Base-by-base conservation (phyloP, 176 grass and related monocot species). In the Musa schizocarpa region DNA sequence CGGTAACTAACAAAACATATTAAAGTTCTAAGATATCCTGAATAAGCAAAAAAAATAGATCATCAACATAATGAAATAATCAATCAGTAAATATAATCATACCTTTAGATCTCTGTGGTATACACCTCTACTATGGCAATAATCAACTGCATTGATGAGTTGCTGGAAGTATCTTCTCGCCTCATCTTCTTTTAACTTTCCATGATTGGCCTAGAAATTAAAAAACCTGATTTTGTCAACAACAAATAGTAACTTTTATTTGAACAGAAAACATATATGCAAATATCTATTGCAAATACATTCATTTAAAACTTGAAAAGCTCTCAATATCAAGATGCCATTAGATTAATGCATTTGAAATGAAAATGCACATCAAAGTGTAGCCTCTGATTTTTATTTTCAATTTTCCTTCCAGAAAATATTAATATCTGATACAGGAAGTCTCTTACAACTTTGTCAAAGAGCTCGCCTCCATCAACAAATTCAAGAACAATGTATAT, bases 401-500 rank as follows among this genome's bases (percentile, higher is more conserved):
- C 54, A 57, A 57, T 9, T 49, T 26, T 13, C 11, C 52, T 65
- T 25, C 12, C 63, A 34, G 26, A 34, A 68, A 11, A 34, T 16
- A 2, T 68, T 34, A 68, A 34, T 26, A 68, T 68, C 16, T 16
- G 11, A 29, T 1, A 76, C 3, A 62, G 20, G 52, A 14, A 64
- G 14, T 11, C 9, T 26, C 34, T 91, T 89, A 98, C 95, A 16
- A 98, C 94, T 80, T 91, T 98, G 78, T 98, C 95, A 56, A 98
- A 98, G 8, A 98, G 84, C 79, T 98, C 95, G 20, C 95, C 95
- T 86, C 95, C 95, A 24, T 94, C 84, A 19, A 91, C 95, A 81
- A 91, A 98, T 80, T 98, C 95, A 80, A 98, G 90, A 81, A 98
- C 88, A 80, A 98, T 98, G 84, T 94, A 98, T 87, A 98, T 91